Base-by-base conservation (phyloP, 148 eudicot genomes). In the Chenopodium suecicum region DNA sequence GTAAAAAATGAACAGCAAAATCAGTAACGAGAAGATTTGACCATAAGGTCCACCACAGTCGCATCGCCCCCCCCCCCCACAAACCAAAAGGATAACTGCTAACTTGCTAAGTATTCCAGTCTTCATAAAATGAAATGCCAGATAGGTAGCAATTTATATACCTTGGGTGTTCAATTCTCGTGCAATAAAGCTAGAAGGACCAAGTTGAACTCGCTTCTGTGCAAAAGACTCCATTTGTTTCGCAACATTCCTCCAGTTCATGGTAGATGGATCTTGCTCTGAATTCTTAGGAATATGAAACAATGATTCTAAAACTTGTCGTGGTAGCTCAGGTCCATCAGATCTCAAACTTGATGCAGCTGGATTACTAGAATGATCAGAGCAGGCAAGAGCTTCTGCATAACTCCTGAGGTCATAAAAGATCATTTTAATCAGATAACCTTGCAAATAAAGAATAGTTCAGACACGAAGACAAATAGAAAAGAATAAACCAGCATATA, bases 231-330 rank as follows among this genome's bases (percentile, higher is more conserved):
- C 89, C 89, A 97, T 83, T 87, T 94, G 90, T 87, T 90, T 97
- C 52, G 88, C 97, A 22, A 94, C 91, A 63, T 85, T 92, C 88
- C 82, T 94, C 98, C 99, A 97, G 85, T 90, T 91, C 98, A 97
- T 97, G 78, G 84, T 82, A 76, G 76, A 79, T 0, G 97, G 95
- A 78, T 94, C 95, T 78, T 79, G 90, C 85, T 90, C 87, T 44
- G 96, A 87, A 84, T 85, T 88, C 86, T 85, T 90, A 34, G 90
- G 91, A 69, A 89, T 85, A 77, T 85, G 90, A 78, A 94, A 97
- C 79, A 97, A 89, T 82, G 97, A 89, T 82, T 92, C 91, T 88
- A 97, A 81, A 52, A 97, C 91, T 80, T 89, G 80, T 74, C 85
- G 89, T 1, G 99, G 92, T 47, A 97, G 89, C 86, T 89, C 94